A percentile compares a stretch with the other conserved stretches of the same genome.
phyloP scores from a whole-genome alignment of 768 basidiomycete genomes.

The Tylopilus felleus region DNA sequence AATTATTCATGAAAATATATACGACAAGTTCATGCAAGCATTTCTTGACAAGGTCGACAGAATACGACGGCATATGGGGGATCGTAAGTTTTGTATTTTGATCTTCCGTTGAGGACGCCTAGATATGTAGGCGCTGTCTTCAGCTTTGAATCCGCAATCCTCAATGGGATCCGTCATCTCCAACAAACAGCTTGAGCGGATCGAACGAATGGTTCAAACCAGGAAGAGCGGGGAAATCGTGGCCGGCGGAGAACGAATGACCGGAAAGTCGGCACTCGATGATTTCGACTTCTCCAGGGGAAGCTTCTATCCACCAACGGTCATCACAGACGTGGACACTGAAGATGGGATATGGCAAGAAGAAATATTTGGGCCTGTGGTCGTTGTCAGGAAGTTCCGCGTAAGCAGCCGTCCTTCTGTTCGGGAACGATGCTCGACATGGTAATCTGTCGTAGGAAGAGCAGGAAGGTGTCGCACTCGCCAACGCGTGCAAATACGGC shows the following conservation, averaged over 20 bases:
- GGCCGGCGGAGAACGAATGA: conserved; percentile 65
- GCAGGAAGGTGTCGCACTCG: conserved; percentile 60
- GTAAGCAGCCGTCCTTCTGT: conserved; percentile 34
- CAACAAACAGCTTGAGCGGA: conserved; percentile 55
- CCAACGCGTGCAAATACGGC: conserved; percentile 77
- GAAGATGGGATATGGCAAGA: conserved; percentile 74
- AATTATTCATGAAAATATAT: conserved; percentile 66
- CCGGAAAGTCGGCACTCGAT: conserved; percentile 61
- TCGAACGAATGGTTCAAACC: conserved; percentile 53
- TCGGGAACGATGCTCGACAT: background rate
- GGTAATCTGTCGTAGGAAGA: conserved; percentile 43
- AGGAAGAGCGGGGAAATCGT: conserved; percentile 49
- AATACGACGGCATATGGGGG: conserved; percentile 69
- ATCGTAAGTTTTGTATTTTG: conserved; percentile 50
- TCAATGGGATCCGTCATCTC: conserved; percentile 85
- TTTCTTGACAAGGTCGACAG: conserved; percentile 62
- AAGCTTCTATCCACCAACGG: conserved; percentile 77
- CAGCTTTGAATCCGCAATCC: conserved; percentile 66
- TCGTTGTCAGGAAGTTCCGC: conserved; percentile 56
- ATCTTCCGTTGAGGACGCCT: background rate
- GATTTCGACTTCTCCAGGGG: conserved; percentile 68
- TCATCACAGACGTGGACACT: conserved; percentile 55
- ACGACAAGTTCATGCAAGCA: conserved; percentile 59
- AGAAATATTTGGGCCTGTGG: conserved; percentile 86
- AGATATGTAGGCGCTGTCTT: background rate